Evolutionary conservation across 306 rosid genomes (phyloP), one percentile per base, ranked within the genome.

Genomic region (Castanospermum australe): DNA sequence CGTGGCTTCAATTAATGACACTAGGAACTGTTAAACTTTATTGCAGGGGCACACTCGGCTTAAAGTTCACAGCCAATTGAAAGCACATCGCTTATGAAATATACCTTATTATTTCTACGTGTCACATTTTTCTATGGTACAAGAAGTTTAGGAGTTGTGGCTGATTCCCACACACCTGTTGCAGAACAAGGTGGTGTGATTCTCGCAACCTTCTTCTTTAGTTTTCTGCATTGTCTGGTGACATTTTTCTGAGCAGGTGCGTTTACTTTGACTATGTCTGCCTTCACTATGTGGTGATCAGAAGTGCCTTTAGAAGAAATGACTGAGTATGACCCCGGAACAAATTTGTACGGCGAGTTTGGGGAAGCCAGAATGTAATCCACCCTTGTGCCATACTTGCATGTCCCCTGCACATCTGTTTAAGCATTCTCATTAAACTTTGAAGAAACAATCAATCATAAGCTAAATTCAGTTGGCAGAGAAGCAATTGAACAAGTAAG

Each of bases 371-470:
- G 57, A 44, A 93, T 83, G 79, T 91, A 93, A 86, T 93, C 98
- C 71, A 91, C 98, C 50, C 98, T 81, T 10, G 98, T 93, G 45
- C 98, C 98, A 48, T 93, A 93, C 82, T 93, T 93, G 85, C 97
- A 91, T 52, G 98, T 93, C 48, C 98, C 98, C 86, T 93, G 98
- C 84, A 93, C 98, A 83, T 87, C 98, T 93, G 75, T 50, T 77
- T 74, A 20, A 63, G 1, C 70, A 76, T 52, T 73, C 65, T 14
- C 52, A 52, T 83, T 24, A 82, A 17, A 38, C 0, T 83, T 63
- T 30, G 50, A 74, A 20, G 14, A 8, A 4, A 83, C 36, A 64
- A 62, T 36, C 68, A 67, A 39, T 15, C 18, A 60, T 22, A 30
- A 54, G 7, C 17, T 73, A 18, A 35, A 73, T 50, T 15, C 2